Evolutionary conservation across 139 green algal species (phyloP).

Genomic region (Coccomyxa sp.): DNA sequence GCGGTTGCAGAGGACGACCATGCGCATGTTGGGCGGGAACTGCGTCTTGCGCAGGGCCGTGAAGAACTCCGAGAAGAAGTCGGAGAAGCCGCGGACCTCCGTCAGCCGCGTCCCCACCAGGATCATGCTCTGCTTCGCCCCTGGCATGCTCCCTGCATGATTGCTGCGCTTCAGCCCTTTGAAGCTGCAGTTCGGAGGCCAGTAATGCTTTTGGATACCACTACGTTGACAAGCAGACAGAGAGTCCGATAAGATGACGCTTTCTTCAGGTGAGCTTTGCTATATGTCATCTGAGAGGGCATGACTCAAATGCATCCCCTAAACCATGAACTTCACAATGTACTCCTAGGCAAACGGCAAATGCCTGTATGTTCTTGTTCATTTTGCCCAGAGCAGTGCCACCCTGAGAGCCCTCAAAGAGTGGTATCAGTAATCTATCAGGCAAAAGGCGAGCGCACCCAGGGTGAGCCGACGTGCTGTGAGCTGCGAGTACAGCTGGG

Average conservation of each 20-base stretch:
- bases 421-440: neutral
- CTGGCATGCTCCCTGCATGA: conserved; percentile 34
- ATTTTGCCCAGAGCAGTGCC: neutral
- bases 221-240: neutral
- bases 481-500: conserved; percentile 64
- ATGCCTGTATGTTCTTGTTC: too few species aligned
- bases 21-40: conserved; percentile 20
- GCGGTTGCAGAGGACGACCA: conserved; percentile 63
- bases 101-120: conserved; percentile 59
- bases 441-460: conserved; percentile 18
- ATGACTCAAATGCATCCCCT: too few species aligned
- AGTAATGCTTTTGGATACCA: neutral
- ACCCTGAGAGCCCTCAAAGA: neutral
- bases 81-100: conserved; percentile 69
- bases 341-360: too few species aligned
- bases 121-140: conserved; percentile 40
- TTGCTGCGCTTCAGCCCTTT: too few species aligned
- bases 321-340: too few species aligned
- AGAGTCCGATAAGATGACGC: too few species aligned
- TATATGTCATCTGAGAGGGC: too few species aligned
- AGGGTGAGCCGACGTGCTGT: conserved; percentile 36
- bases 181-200: too few species aligned
- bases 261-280: too few species aligned
- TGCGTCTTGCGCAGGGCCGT: conserved; percentile 17
- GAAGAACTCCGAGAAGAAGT: conserved; percentile 69